phyloP scores from a whole-genome alignment of 1,139 yeast species.

The Zygotorulaspora mrakii region DNA sequence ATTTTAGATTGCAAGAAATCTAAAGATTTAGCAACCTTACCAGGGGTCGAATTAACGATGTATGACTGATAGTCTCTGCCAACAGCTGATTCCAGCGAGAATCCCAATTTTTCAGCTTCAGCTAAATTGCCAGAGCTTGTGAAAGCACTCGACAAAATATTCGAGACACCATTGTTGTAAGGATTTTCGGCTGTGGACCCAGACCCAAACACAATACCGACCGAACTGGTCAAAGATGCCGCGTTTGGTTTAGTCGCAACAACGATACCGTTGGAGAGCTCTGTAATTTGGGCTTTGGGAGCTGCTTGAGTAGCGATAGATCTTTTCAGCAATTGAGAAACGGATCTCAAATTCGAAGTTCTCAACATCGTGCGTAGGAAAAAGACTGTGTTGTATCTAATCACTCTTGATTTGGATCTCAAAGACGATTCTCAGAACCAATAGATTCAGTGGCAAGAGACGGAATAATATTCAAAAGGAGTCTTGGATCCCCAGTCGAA shows the following conservation, averaged over 20 bases:
- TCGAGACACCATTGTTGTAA: slow-evolving; percentile 74
- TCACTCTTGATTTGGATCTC: neutral
- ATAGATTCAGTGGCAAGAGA: neutral
- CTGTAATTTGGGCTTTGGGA: slow-evolving; percentile 62
- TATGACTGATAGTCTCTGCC: slow-evolving; percentile 55
- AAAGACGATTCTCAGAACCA: slow-evolving; percentile 1
- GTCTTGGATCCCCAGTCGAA: neutral
- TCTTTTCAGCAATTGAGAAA: slow-evolving; percentile 32
- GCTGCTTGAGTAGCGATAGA: slow-evolving; percentile 49
- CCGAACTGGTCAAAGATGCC: slow-evolving; percentile 51
- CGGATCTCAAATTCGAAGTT: slow-evolving; percentile 28
- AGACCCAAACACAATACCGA: slow-evolving; percentile 68
- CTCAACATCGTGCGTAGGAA: slow-evolving; percentile 25
- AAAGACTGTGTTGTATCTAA: neutral
- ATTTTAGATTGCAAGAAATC: slow-evolving; percentile 36
- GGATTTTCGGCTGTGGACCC: slow-evolving; percentile 79
- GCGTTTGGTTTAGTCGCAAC: slow-evolving; percentile 66
- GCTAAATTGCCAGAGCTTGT: slow-evolving; percentile 34
- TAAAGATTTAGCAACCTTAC: slow-evolving; percentile 45
- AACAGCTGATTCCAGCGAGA: slow-evolving; percentile 45
- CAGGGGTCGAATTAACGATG: slow-evolving; percentile 48
- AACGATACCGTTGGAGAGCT: slow-evolving; percentile 67
- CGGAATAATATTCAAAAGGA: neutral
- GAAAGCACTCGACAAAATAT: slow-evolving; percentile 55
- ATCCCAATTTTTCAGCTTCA: slow-evolving; percentile 44